Evolutionary conservation across 2,329 filamentous ascomycete species (phyloP), one percentile per base, ranked within the genome.

Genomic region (Calonectria pseudoturangicola): DNA sequence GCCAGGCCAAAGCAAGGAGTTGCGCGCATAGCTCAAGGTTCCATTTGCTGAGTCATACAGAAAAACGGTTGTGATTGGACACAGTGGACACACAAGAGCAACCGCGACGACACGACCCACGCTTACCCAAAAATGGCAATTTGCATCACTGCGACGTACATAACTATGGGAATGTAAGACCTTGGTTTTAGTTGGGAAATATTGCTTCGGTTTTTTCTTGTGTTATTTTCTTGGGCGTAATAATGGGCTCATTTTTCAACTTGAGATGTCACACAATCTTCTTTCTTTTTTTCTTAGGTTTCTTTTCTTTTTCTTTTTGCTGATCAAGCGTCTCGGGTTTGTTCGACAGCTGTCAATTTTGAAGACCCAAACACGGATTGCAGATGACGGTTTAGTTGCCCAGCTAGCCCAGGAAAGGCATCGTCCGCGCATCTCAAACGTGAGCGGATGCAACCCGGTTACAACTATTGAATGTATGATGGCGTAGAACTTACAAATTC

Each of bases 1-100:
- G 66, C 77, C 67, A 72, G 68, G 66, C 27, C 51, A 54, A 54
- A 41, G 27, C 45, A 72, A 48, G 16, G 66, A 73, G 70, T 70
- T 41, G 54, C 63, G 25, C 72, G 73, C 67, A 48, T 28, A 70
- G 73, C 74, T 74, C 72, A 68, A 66, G 47, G 65, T 28, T 2
- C 25, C 25, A 21, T 21, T 10, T 76, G 78, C 78, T 79, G 78
- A 79, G 76, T 79, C 78, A 79, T 70, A 7, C 0, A 21, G 9
- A 2, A 3, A 1, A 2, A 1, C 30, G 54, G 6, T 43, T 47
- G 3, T 79, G 27, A 77, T 79, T 79, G 77, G 77, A 21, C 21
- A 21, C 21, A 21, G 10, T 1, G 15, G 28, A 21, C 21, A 21
- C 21, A 21, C 21, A 21, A 1, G 4, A 4, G 48, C 50, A 33